Percentiles rank a stretch among this genome's conserved stretches.
phyloP scores from a whole-genome alignment of 257 asterid species.

The Plantago major region DNA sequence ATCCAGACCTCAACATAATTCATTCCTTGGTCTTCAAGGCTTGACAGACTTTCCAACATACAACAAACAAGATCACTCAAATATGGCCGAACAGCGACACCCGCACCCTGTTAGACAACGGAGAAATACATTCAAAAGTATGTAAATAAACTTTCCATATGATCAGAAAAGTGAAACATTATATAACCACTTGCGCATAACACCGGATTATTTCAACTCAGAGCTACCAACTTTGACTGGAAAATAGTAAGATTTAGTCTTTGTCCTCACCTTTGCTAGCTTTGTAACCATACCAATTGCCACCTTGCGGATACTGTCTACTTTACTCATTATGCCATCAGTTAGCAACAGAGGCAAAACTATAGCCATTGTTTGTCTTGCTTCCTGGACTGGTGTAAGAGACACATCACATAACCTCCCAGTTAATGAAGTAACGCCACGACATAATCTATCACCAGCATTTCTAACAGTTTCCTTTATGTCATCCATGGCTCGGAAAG shows the following conservation, averaged over 20 bases:
- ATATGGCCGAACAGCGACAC: slow-evolving; percentile 87
- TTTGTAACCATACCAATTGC: slow-evolving; percentile 83
- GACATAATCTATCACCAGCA: slow-evolving; percentile 93
- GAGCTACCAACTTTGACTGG: slow-evolving; percentile 11
- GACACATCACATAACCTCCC: slow-evolving; percentile 86
- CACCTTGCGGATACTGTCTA: slow-evolving; percentile 84
- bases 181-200: slow-evolving; percentile 4
- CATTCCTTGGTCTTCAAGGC: slow-evolving; percentile 98
- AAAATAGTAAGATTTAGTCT: slow-evolving; percentile 11
- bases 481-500: slow-evolving; percentile 97
- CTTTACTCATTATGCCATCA: slow-evolving; percentile 95
- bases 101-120: slow-evolving; percentile 67
- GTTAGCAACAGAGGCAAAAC: slow-evolving; percentile 81
- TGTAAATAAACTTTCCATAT: slow-evolving; percentile 2
- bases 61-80: slow-evolving; percentile 88
- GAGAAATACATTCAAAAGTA: slow-evolving; percentile 11
- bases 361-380: slow-evolving; percentile 72
- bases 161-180: slow-evolving; percentile 10
- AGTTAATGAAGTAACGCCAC: slow-evolving; percentile 75
- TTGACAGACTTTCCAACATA: slow-evolving; percentile 98
- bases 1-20: slow-evolving; percentile 86
- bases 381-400: slow-evolving; percentile 77
- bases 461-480: slow-evolving; percentile 95
- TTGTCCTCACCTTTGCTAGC: slow-evolving; percentile 70
- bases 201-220: slow-evolving; percentile 11